Conservation (phyloP, 495 filamentous ascomycete species). For the Xylaria curta region DNA sequence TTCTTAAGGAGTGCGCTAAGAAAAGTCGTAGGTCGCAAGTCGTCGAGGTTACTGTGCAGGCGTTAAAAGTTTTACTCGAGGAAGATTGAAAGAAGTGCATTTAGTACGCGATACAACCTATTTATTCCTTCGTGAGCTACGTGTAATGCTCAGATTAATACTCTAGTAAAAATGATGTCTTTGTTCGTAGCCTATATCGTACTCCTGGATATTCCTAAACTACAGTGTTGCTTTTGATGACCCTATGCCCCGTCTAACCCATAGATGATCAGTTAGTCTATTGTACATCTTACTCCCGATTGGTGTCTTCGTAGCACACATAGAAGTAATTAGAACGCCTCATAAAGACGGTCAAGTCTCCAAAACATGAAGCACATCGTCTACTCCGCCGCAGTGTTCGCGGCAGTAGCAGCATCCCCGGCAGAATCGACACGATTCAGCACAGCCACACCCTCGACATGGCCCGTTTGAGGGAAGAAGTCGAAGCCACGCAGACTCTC, state of each 20-base stretch:
- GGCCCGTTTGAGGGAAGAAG: constrained; percentile 97
- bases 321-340: not conserved
- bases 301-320: not conserved
- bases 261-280: not conserved
- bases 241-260: not conserved
- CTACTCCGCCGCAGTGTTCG: not conserved
- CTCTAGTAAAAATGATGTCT: not conserved
- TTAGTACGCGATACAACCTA: not conserved
- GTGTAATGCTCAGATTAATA: not conserved
- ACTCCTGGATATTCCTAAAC: not conserved
- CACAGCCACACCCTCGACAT: constrained; percentile 94
- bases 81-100: constrained; percentile 31
- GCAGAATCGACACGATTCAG: constrained; percentile 59
- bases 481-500: constrained; percentile 94
- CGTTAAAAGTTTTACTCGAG: constrained; percentile 64
- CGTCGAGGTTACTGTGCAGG: constrained; percentile 67
- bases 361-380: not conserved
- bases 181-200: not conserved
- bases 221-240: not conserved
- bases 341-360: not conserved
- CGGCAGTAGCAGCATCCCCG: not conserved
- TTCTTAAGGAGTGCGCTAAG: constrained; percentile 68
- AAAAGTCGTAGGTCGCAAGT: constrained; percentile 67
- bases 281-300: not conserved
- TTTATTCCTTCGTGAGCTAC: not conserved